Conservation (phyloP, 257 asterid genomes). For the Nicotiana paniculata region DNA sequence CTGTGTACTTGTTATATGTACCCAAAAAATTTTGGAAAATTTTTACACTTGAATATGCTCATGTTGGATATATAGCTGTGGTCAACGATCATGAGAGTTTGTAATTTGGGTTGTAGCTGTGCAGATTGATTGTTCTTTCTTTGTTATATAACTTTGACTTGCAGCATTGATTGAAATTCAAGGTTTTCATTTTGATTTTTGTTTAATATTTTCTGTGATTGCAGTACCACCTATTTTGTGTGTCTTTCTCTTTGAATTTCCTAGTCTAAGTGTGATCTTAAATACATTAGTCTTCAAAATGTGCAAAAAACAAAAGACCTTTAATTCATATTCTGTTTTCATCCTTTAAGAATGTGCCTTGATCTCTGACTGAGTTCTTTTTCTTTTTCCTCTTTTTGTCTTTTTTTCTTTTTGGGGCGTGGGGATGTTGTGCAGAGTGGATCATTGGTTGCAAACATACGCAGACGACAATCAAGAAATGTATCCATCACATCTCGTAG, state of each 20-base stretch:
- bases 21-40: not conserved
- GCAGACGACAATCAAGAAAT: slow-evolving; percentile 40
- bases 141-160: not conserved
- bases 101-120: not conserved
- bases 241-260: not conserved
- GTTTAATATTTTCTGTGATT: not conserved
- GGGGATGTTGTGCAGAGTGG: slow-evolving; percentile 40
- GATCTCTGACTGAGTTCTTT: not conserved
- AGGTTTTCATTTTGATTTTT: not conserved
- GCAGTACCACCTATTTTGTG: not conserved
- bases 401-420: slow-evolving; percentile 6
- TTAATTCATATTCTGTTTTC: not conserved
- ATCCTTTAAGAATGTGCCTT: not conserved
- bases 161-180: not conserved
- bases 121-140: not conserved
- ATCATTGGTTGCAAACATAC: slow-evolving; percentile 25
- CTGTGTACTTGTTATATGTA: not conserved
- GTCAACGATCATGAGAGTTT: not conserved
- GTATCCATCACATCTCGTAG: slow-evolving; percentile 35
- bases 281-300: not conserved
- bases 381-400: not conserved
- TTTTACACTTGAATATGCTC: not conserved
- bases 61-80: not conserved
- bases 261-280: not conserved
- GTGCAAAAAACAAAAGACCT: not conserved